Evolutionary conservation across 306 rosid genomes (phyloP), one percentile per base, ranked within the genome.

Genomic region (Prinsepia uniflora): DNA sequence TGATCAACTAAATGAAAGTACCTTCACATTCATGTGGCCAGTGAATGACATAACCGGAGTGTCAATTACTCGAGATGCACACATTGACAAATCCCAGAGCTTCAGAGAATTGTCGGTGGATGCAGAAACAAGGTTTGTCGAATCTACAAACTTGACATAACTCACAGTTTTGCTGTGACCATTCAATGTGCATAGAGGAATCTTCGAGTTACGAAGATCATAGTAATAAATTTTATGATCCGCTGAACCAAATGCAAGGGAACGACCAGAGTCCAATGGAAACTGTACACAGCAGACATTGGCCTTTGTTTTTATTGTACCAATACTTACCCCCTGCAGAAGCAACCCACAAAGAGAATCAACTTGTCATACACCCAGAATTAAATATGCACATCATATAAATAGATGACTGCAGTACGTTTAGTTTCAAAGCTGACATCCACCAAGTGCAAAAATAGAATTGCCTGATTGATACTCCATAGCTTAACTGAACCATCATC

Each of bases 381-480:
- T 74, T 61, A 81, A 75, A 76, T 40, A 73, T 61, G 81, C 68
- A 53, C 75, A 84, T 72, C 86, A 84, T 78, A 88, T 86, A 85
- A 79, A 80, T 65, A 93, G 83, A 86, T 86, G 72, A 90, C 78
- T 81, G 91, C 88, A 88, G 98, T 94, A 90, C 92, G 86, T 90
- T 90, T 88, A 85, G 93, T 90, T 88, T 88, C 87, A 90, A 92
- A 92, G 96, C 93, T 82, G 96, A 90, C 84, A 92, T 85, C 90
- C 96, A 90, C 96, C 90, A 90, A 92, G 89, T 85, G 96, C 86
- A 88, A 91, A 81, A 95, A 79, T 91, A 90, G 85, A 95, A 89
- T 94, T 95, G 96, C 99, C 99, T 95, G 99, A 91, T 95, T 95
- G 91, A 95, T 95, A 86, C 96, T 95, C 99, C 99, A 95, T 82